Percentiles rank a stretch among this genome's conserved stretches.
Conservation (phyloP, 352 stramenopile genomes). For the Phytophthora meadii region DNA sequence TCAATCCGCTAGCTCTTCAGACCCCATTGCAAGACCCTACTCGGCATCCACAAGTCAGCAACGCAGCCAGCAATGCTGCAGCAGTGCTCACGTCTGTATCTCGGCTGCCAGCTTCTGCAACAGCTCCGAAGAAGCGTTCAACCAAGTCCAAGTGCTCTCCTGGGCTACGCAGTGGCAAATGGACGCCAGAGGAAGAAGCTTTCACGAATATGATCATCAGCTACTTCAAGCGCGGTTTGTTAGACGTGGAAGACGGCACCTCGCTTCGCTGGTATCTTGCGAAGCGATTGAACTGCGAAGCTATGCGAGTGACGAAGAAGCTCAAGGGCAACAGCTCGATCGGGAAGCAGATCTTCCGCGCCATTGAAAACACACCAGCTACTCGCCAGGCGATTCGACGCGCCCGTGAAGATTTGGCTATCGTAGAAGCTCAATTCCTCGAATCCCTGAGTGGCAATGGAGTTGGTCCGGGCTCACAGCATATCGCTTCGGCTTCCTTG, state of each 20-base stretch:
- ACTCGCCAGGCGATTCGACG: slow-evolving; percentile 63
- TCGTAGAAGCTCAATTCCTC: slow-evolving; percentile 75
- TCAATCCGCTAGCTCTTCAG: slow-evolving; percentile 19
- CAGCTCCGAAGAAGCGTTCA: slow-evolving; percentile 69
- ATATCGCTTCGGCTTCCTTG: slow-evolving; percentile 11
- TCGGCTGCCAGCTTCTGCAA: slow-evolving; percentile 3
- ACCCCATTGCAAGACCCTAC: slow-evolving; percentile 15
- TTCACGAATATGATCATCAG: slow-evolving; percentile 89
- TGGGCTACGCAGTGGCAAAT: slow-evolving; percentile 85
- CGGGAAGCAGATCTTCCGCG: slow-evolving; percentile 89
- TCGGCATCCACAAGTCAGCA: slow-evolving; percentile 34
- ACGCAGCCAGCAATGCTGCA: slow-evolving; percentile 26
- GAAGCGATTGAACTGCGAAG: slow-evolving; percentile 87
- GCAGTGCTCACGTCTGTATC: slow-evolving; percentile 34
- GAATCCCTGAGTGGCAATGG: slow-evolving; percentile 63
- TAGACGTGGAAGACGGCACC: slow-evolving; percentile 85
- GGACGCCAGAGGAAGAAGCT: slow-evolving; percentile 82
- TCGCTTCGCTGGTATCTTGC: slow-evolving; percentile 87
- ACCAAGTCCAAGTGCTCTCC: slow-evolving; percentile 89
- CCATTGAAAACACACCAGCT: slow-evolving; percentile 68
- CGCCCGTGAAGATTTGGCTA: slow-evolving; percentile 59
- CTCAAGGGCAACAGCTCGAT: slow-evolving; percentile 90
- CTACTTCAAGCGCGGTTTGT: slow-evolving; percentile 83
- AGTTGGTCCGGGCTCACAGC: slow-evolving; percentile 22
- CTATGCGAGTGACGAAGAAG: slow-evolving; percentile 91